Conservation (phyloP, 192 early-diverging fungal species). For the Coemansia sp. region DNA sequence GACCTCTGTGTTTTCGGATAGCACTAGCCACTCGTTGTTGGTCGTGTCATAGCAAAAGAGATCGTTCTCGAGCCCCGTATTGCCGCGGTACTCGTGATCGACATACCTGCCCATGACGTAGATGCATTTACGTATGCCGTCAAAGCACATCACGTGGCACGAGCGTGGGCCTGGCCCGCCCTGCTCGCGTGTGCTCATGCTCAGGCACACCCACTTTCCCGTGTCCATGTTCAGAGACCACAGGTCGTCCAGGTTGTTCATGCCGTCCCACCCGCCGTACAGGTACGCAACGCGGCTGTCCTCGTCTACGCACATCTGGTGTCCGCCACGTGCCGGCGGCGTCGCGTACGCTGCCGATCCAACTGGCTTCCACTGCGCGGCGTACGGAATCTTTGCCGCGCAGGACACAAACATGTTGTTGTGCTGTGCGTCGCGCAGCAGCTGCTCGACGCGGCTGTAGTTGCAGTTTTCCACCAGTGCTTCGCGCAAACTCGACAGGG, state of each 20-base stretch:
- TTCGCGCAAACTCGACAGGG: constrained; percentile 73
- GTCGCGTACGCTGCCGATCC: constrained; percentile 7
- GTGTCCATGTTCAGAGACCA: constrained; percentile 72
- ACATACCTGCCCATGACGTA: constrained; percentile 91
- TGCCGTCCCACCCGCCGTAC: constrained; percentile 95
- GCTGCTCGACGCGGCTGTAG: constrained; percentile 69
- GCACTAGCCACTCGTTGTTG: constrained; percentile 63
- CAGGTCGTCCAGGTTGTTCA: constrained; percentile 82
- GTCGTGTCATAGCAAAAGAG: constrained; percentile 87
- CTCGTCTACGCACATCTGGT: constrained; percentile 94
- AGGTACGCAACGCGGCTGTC: constrained; percentile 74
- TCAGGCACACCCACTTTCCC: constrained; percentile 73
- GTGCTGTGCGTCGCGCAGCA: constrained; percentile 62
- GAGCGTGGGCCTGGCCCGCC: constrained; percentile 86
- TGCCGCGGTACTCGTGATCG: constrained; percentile 67
- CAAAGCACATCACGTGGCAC: constrained; percentile 91
- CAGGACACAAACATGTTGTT: constrained; percentile 73
- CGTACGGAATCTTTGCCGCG: constrained; percentile 67
- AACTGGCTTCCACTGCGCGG: constrained; percentile 61
- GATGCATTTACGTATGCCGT: constrained; percentile 67
- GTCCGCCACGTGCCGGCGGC: constrained; percentile 82
- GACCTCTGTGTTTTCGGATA: constrained; percentile 77
- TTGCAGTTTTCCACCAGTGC: constrained; percentile 68
- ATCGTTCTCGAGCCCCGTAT: constrained; percentile 73
- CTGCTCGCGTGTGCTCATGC: constrained; percentile 67